Percentiles rank a stretch among this genome's conserved stretches.
These are phyloP conservation scores for Eustoma russellianum DNA, from an alignment of 257 asterid genomes.

Conservation along the genomic window DNA sequence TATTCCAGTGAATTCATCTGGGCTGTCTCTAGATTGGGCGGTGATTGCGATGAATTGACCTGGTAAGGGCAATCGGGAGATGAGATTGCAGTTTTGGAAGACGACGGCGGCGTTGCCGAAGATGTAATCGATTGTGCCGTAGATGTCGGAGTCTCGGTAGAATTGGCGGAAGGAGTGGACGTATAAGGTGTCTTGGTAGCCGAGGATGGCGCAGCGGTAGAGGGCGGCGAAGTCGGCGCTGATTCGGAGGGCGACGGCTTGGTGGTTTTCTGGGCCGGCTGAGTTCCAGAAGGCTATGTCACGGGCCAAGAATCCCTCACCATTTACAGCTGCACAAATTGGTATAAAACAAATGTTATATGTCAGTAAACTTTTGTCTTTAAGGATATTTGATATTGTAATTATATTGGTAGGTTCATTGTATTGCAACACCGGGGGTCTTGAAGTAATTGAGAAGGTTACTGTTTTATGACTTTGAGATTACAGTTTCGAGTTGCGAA, in stretches of 20 bases:
- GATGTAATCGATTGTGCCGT: slow-evolving; percentile 80
- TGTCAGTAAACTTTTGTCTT: background rate
- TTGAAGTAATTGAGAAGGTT: too few species aligned
- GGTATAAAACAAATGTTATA: background rate
- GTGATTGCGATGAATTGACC: slow-evolving; percentile 67
- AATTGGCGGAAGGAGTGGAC: slow-evolving; percentile 77
- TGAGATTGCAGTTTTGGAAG: slow-evolving; percentile 64
- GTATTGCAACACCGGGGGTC: too few species aligned
- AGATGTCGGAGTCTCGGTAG: slow-evolving; percentile 74
- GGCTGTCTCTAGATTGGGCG: slow-evolving; percentile 52
- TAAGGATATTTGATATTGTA: too few species aligned
- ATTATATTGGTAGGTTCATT: too few species aligned
- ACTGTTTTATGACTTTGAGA: too few species aligned
- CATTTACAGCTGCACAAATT: slow-evolving; percentile 62
- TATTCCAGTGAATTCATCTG: slow-evolving; percentile 55
- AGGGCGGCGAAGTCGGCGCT: slow-evolving; percentile 64
- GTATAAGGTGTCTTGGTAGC: slow-evolving; percentile 73
- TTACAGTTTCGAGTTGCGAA: too few species aligned
- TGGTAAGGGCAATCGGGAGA: slow-evolving; percentile 56
- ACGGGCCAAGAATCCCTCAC: slow-evolving; percentile 78
- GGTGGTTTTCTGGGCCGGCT: slow-evolving; percentile 75
- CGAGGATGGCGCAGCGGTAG: slow-evolving; percentile 49
- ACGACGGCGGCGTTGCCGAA: slow-evolving; percentile 83
- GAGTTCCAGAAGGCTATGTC: slow-evolving; percentile 69
- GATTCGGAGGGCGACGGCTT: slow-evolving; percentile 83